These are phyloP conservation scores for Nidularia pulvinata DNA, from an alignment of 768 basidiomycete species.

Conservation along the genomic window DNA sequence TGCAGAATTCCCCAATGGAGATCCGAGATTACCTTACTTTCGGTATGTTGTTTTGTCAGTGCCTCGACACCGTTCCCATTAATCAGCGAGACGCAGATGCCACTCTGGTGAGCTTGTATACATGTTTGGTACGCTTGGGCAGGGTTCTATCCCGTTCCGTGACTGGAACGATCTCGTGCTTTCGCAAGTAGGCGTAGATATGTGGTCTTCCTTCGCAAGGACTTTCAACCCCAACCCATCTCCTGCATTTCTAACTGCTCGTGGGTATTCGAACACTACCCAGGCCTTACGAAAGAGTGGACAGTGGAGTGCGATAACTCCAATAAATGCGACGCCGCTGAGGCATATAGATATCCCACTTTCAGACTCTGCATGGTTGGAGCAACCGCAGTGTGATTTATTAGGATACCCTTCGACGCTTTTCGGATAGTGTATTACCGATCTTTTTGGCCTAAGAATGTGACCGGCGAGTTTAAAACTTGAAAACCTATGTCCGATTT, in stretches of 20 bases:
- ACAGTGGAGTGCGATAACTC: constrained; percentile 30
- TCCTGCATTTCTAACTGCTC: constrained; percentile 32
- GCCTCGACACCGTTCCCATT: constrained; percentile 14
- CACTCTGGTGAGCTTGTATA: constrained; percentile 28
- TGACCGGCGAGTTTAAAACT: too few relatives aligned
- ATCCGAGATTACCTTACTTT: constrained; percentile 46
- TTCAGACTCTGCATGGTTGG: constrained; percentile 25
- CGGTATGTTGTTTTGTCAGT: constrained; percentile 33
- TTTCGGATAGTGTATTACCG: neutral
- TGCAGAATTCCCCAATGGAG: constrained; percentile 38
- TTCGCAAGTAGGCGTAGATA: constrained; percentile 39
- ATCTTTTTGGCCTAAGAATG: too few relatives aligned
- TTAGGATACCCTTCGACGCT: constrained; percentile 22
- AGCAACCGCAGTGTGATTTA: constrained; percentile 34
- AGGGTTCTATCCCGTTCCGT: constrained; percentile 36
- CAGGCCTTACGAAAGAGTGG: constrained; percentile 21
- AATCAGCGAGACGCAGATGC: constrained; percentile 12
- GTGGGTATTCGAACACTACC: constrained; percentile 36
- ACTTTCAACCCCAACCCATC: constrained; percentile 47
- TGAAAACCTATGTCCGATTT: too few relatives aligned
- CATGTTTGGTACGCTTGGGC: constrained; percentile 31
- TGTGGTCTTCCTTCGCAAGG: constrained; percentile 46
- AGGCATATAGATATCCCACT: constrained; percentile 30
- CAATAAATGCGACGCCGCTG: constrained; percentile 20
- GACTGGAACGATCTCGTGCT: constrained; percentile 44